phyloP scores from a whole-genome alignment of 208 protist species.

The Angomonas desouzai region DNA sequence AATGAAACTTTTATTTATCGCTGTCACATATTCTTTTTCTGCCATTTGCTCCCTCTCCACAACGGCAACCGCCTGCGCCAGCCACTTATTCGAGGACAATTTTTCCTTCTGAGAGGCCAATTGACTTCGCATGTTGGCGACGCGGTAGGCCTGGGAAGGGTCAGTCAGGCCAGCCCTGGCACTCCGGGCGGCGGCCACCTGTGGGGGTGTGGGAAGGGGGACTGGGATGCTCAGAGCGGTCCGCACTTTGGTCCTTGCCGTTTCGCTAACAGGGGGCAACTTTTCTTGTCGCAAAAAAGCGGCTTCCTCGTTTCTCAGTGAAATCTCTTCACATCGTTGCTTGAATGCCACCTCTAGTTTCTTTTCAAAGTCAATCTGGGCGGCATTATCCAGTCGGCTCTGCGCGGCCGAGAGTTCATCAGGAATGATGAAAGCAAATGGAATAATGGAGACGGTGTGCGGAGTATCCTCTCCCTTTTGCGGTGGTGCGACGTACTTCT shows the following conservation, averaged over 20 bases:
- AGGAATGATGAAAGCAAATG: constrained; percentile 69
- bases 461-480: not conserved
- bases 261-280: constrained; percentile 55
- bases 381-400: constrained; percentile 63
- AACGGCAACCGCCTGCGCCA: constrained; percentile 19
- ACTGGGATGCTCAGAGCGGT: constrained; percentile 47
- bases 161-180: constrained; percentile 32
- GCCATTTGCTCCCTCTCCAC: constrained; percentile 23
- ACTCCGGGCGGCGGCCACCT: constrained; percentile 38
- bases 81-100: constrained; percentile 26
- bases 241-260: constrained; percentile 22
- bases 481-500: not conserved
- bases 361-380: constrained; percentile 56
- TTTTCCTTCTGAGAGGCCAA: constrained; percentile 39
- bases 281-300: constrained; percentile 72
- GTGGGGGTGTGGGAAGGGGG: constrained; percentile 42
- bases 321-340: constrained; percentile 48
- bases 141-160: constrained; percentile 28
- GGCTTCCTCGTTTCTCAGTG: constrained; percentile 79
- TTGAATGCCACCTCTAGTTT: constrained; percentile 50
- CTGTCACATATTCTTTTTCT: constrained; percentile 18
- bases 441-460: constrained; percentile 46
- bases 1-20: not conserved
- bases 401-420: constrained; percentile 83
- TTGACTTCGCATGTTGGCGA: constrained; percentile 28